phyloP scores from a whole-genome alignment of 257 asterid species.

The Henckelia pumila region DNA sequence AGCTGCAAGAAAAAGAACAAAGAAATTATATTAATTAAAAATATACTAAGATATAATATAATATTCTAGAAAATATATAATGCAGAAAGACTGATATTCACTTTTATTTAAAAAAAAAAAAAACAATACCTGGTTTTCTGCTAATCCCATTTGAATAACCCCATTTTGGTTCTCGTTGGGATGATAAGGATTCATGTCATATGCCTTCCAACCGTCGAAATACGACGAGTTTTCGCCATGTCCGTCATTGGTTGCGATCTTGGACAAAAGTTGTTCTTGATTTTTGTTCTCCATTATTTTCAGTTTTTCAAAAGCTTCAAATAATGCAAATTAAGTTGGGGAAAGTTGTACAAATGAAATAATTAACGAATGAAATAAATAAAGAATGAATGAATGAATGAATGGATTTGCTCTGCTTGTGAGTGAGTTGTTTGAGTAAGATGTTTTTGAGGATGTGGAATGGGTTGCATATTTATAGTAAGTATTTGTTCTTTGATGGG shows the following conservation, averaged over 20 bases:
- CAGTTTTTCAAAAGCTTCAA: not conserved
- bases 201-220: constrained; percentile 79
- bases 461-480: constrained; percentile 28
- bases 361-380: too few relatives aligned
- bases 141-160: constrained; percentile 73
- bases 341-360: constrained; percentile 12
- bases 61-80: too few relatives aligned
- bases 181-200: constrained; percentile 59
- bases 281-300: constrained; percentile 27
- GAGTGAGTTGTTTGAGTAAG: constrained; percentile 15
- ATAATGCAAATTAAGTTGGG: not conserved
- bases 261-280: constrained; percentile 36
- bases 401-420: not conserved
- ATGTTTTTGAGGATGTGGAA: constrained; percentile 13
- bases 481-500: not conserved
- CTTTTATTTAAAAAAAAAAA: not conserved
- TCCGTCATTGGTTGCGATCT: constrained; percentile 57
- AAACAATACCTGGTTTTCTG: constrained; percentile 77
- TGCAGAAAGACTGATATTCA: not conserved
- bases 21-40: not conserved
- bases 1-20: constrained; percentile 37
- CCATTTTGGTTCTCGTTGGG: constrained; percentile 49
- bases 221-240: constrained; percentile 67
- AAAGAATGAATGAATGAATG: constrained; percentile 24
- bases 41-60: not conserved